Evolutionary conservation across 2,329 filamentous ascomycete species (phyloP), one percentile per base, ranked within the genome.

Genomic region (Paecilomyces niveus): DNA sequence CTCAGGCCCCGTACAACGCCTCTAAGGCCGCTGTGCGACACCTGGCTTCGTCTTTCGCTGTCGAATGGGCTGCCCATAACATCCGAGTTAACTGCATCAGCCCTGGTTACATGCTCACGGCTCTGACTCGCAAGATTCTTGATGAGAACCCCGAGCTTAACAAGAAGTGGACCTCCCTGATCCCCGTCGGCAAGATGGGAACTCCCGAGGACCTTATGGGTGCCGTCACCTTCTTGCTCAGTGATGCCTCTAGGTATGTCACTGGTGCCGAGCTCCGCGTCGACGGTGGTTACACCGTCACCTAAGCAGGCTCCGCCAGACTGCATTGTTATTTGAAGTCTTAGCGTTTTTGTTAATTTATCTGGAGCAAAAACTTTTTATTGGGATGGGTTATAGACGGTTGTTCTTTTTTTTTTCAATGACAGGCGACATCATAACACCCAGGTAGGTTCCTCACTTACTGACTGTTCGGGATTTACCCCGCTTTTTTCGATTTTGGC

Each of bases 41-140:
- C 76, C 77, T 97, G 61, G 92, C 91, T 11, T 84, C 89, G 39
- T 94, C 89, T 63, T 81, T 97, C 67, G 92, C 92, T 35, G 92
- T 97, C 55, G 94, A 97, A 76, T 97, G 94, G 93, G 92, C 93
- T 0, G 82, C 87, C 65, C 85, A 88, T 39, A 88, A 88, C 65
- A 96, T 97, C 70, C 85, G 93, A 35, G 93, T 97, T 65, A 97
- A 97, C 79, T 94, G 90, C 76, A 94, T 97, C 72, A 92, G 88
- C 31, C 93, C 93, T 0, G 93, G 94, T 52, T 97, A 97, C 77
- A 97, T 97, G 93, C 80, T 96, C 65, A 97, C 93, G 15, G 89
- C 92, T 59, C 78, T 97, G 89, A 97, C 92, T 50, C 86, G 92
- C 78, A 96, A 96, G 80, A 97, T 97, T 66, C 84, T 97, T 26